phyloP scores from a whole-genome alignment of 495 filamentous ascomycete genomes.

The Recurvomyces mirabilis region DNA sequence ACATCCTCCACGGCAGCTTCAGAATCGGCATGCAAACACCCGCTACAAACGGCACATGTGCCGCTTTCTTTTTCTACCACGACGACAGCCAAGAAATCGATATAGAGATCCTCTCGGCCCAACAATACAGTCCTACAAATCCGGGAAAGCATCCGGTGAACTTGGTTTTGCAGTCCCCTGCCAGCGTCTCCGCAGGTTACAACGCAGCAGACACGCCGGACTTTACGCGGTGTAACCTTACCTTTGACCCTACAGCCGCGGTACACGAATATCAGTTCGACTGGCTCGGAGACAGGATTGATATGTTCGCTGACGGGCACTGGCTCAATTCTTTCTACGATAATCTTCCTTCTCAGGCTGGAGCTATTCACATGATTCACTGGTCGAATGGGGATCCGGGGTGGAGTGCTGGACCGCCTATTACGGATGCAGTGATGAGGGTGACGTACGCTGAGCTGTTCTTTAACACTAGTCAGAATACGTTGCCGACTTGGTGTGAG shows the following conservation, averaged over 20 bases:
- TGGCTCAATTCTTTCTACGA: slow-evolving; percentile 43
- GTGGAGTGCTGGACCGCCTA: slow-evolving; percentile 62
- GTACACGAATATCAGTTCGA: slow-evolving; percentile 74
- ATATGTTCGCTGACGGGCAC: slow-evolving; percentile 53
- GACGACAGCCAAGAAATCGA: slow-evolving; percentile 74
- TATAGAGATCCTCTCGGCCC: slow-evolving; percentile 57
- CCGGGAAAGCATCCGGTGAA: slow-evolving; percentile 47
- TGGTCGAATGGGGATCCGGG: slow-evolving; percentile 63
- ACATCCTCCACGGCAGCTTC: slow-evolving; percentile 56
- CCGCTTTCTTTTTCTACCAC: slow-evolving; percentile 70
- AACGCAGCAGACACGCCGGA: slow-evolving; percentile 44
- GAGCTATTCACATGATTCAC: slow-evolving; percentile 58
- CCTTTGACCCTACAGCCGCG: slow-evolving; percentile 47
- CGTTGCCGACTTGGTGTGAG: no score
- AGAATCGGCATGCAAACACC: slow-evolving; percentile 54
- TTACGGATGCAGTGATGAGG: slow-evolving; percentile 44
- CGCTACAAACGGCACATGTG: slow-evolving; percentile 51
- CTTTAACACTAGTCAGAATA: slow-evolving; percentile 57
- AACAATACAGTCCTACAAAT: slow-evolving; percentile 40
- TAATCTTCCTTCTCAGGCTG: slow-evolving; percentile 44
- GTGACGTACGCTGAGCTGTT: slow-evolving; percentile 62
- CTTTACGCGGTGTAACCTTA: slow-evolving; percentile 43
- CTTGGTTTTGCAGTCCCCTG: slow-evolving; percentile 56
- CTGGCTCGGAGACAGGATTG: slow-evolving; percentile 47
- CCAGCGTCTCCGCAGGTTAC: slow-evolving; percentile 41